phyloP scores from a whole-genome alignment of 2,329 filamentous ascomycete species.

The Aspergillus quadricinctus region DNA sequence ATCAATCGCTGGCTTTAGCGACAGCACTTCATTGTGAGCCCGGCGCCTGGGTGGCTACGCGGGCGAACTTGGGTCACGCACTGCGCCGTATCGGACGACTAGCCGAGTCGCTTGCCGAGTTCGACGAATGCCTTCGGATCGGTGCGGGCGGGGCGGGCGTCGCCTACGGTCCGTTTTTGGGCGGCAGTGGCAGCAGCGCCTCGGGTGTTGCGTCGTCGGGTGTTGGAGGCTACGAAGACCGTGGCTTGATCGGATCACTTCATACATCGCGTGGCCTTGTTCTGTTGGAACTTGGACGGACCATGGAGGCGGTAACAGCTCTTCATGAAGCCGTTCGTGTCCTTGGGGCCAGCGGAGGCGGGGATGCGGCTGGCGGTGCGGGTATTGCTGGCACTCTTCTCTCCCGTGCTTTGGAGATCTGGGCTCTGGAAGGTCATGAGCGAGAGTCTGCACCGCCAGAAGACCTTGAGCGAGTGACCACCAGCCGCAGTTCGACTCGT shows the following conservation, averaged over 20 bases:
- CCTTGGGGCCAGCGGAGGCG: conserved; percentile 41
- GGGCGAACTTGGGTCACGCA: conserved; percentile 86
- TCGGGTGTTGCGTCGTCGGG: conserved; percentile 35
- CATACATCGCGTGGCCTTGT: conserved; percentile 66
- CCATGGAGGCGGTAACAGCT: conserved; percentile 72
- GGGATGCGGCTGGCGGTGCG: conserved; percentile 44
- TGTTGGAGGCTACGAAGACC: conserved; percentile 45
- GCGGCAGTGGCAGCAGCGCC: conserved; percentile 32
- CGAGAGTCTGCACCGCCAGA: conserved; percentile 18
- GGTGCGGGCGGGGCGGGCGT: conserved; percentile 71
- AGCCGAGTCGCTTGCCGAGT: conserved; percentile 70
- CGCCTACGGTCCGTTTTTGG: conserved; percentile 65
- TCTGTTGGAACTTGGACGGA: conserved; percentile 69
- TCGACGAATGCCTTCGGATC: conserved; percentile 79
- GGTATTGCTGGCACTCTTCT: conserved; percentile 45
- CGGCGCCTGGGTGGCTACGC: conserved; percentile 74
- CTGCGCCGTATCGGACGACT: conserved; percentile 68
- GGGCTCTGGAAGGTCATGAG: conserved; percentile 38
- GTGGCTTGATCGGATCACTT: conserved; percentile 43
- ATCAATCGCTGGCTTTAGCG: conserved; percentile 70
- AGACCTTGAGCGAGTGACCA: conserved; percentile 10
- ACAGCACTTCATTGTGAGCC: conserved; percentile 78
- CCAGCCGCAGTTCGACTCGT: conserved; percentile 17
- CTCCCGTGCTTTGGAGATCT: conserved; percentile 43
- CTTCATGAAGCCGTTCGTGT: conserved; percentile 67